These are phyloP conservation scores for Chlamydomonas sp. DNA, from an alignment of 139 green algal genomes.

Conservation along the genomic window DNA sequence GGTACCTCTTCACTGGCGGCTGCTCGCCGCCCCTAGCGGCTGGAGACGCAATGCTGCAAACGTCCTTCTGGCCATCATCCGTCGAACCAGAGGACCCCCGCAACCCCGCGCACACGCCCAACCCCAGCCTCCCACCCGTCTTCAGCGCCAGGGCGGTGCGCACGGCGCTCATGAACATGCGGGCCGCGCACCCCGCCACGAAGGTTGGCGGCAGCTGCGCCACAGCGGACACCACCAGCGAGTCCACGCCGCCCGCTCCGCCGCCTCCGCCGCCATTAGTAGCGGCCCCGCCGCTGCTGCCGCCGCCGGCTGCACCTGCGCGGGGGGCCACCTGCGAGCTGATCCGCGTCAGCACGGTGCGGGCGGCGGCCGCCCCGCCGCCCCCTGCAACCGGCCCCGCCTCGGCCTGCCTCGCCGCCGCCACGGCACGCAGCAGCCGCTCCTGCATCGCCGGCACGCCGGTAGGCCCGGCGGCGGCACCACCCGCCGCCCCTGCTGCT, in stretches of 20 bases:
- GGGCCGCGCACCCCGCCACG: constrained; percentile 30
- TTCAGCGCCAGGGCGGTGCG: not conserved
- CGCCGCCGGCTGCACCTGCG: not conserved
- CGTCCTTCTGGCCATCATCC: too few species aligned
- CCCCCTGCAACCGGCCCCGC: too few species aligned
- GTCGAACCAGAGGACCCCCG: too few species aligned
- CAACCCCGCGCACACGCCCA: not conserved
- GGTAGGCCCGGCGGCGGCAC: not conserved
- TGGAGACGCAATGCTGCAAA: too few species aligned
- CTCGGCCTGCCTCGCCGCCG: too few species aligned
- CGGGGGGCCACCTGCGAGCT: too few species aligned
- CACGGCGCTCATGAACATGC: constrained; percentile 27
- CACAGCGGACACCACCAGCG: constrained; percentile 32
- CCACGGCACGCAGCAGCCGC: too few species aligned
- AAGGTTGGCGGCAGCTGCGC: constrained; percentile 32
- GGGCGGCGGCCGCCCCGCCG: too few species aligned
- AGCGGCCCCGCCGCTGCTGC: not conserved
- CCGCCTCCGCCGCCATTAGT: not conserved
- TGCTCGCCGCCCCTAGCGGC: too few species aligned
- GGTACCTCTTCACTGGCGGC: too few species aligned
- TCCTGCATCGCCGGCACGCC: too few species aligned
- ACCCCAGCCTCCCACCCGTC: not conserved
- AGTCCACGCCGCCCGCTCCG: not conserved
- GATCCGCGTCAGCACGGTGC: too few species aligned
- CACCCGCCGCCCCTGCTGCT: not conserved